A percentile compares a stretch with the other conserved stretches of the same genome.
Conservation (phyloP, 2,329 filamentous ascomycete genomes). For the Penicillium sp. region DNA sequence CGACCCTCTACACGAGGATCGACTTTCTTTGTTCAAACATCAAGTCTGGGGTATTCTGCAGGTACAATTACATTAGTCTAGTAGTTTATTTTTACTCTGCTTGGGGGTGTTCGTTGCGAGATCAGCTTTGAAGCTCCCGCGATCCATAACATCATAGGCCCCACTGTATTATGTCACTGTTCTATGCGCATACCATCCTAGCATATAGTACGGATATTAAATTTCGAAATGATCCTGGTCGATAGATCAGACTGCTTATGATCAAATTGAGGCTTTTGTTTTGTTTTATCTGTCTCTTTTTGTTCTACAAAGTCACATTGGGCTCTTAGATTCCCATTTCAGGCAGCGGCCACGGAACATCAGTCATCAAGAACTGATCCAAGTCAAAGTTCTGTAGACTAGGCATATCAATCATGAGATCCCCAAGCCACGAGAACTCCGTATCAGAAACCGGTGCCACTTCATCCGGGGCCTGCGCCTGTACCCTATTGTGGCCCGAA, state of each 20-base stretch:
- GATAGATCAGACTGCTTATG: no score
- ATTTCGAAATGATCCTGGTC: no score
- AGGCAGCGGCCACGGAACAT: slow-evolving; percentile 30
- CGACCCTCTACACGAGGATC: slow-evolving; percentile 9
- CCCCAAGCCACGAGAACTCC: slow-evolving; percentile 47
- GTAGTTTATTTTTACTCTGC: not conserved
- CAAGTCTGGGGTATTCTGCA: not conserved
- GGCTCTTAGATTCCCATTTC: slow-evolving; percentile 27
- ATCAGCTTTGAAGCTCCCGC: not conserved
- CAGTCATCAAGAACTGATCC: slow-evolving; percentile 42
- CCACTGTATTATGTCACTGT: slow-evolving; percentile 10
- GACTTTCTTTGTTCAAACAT: not conserved
- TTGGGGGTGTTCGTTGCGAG: not conserved
- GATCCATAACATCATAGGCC: slow-evolving; percentile 13
- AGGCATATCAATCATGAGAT: slow-evolving; percentile 48
- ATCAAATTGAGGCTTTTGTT: no score
- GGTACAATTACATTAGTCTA: not conserved
- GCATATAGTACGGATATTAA: no score
- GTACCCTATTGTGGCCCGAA: not conserved
- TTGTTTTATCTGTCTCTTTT: no score
- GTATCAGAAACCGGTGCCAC: slow-evolving; percentile 31
- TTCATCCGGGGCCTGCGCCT: slow-evolving; percentile 5
- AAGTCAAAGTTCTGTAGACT: slow-evolving; percentile 48
- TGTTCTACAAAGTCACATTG: no score
- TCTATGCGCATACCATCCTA: no score